A percentile compares a stretch with the other conserved stretches of the same genome.
Conservation (phyloP, 257 asterid species). For the Verbascum thapsus region DNA sequence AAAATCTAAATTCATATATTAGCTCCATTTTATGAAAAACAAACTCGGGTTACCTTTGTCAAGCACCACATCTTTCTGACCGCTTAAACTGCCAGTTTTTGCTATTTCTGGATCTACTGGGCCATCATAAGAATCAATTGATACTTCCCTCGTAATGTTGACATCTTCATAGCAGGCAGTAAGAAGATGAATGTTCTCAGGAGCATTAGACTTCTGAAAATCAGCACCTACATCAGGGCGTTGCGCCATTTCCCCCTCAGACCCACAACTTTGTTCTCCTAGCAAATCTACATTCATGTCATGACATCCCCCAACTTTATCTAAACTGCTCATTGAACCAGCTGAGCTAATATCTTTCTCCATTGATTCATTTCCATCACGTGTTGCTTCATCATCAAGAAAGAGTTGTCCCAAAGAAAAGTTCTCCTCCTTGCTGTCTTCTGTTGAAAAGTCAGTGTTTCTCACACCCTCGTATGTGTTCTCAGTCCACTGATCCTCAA, state of each 20-base stretch:
- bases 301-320: conserved; percentile 23
- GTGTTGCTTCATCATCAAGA: conserved; percentile 20
- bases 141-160: conserved; percentile 19
- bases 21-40: conserved; percentile 11
- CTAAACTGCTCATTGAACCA: conserved; percentile 24
- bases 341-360: conserved; percentile 19
- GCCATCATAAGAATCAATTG: conserved; percentile 1
- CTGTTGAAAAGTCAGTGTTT: conserved; percentile 23
- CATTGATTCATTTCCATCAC: conserved; percentile 18
- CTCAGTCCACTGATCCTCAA: conserved; percentile 27
- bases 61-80: conserved; percentile 11
- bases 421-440: conserved; percentile 13
- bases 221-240: conserved; percentile 26
- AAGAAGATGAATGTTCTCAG: conserved; percentile 6
- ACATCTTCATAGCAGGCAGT: conserved; percentile 17
- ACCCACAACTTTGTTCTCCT: conserved; percentile 14
- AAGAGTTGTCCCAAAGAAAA: conserved; percentile 15
- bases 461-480: conserved; percentile 16
- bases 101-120: conserved; percentile 24
- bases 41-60: conserved; percentile 23
- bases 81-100: conserved; percentile 4
- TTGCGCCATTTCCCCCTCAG: conserved; percentile 22
- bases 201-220: conserved; percentile 19
- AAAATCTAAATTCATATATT: neutral
- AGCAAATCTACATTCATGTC: conserved; percentile 27